Evolutionary conservation across 2,329 filamentous ascomycete genomes (phyloP), one percentile per base, ranked within the genome.

Genomic region (Cladosporium austrohemisphaericum): DNA sequence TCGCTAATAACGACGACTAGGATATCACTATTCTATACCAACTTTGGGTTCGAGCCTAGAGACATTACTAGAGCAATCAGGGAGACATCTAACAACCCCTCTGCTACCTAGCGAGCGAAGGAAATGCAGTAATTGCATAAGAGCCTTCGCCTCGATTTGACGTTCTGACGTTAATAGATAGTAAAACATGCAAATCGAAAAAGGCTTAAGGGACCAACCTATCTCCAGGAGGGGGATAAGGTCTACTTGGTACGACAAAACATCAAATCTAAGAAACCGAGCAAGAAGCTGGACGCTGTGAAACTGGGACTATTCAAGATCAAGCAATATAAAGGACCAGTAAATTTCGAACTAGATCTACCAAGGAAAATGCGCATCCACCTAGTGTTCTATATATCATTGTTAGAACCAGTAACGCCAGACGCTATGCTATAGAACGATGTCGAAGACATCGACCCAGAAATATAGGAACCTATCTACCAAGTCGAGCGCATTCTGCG

Each of bases 261-360:
- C n/a, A n/a, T n/a, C n/a, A n/a, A n/a, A n/a, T n/a, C n/a, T n/a
- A n/a, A n/a, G n/a, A n/a, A n/a, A 26, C 33, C 16, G 11, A 53
- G 8, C 19, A 51, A 48, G 36, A 55, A 55, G 38, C 40, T 55
- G 22, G 51, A 55, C 23, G 10, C 36, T 31, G 25, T 53, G 10
- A 53, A 55, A 38, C 28, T 55, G 8, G 28, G 51, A 53, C 51
- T 33, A 23, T 53, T 55, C 32, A 14, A 14, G 46, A 55, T 50
- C 26, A n/a, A 26, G 11, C 10, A 31, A 36, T 11, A 31, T 18
- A 40, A 43, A 14, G 50, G 43, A 31, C 33, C 23, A 13, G 20
- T 26, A 18, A 45, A 31, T 32, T 50, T 25, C 16, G 20, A 31
- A 19, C 32, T 50, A 28, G n/a, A 22, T 36, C n/a, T n/a, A n/a